Evolutionary conservation across 768 basidiomycete species (phyloP).

Genomic region (Mycena chlorophos): DNA sequence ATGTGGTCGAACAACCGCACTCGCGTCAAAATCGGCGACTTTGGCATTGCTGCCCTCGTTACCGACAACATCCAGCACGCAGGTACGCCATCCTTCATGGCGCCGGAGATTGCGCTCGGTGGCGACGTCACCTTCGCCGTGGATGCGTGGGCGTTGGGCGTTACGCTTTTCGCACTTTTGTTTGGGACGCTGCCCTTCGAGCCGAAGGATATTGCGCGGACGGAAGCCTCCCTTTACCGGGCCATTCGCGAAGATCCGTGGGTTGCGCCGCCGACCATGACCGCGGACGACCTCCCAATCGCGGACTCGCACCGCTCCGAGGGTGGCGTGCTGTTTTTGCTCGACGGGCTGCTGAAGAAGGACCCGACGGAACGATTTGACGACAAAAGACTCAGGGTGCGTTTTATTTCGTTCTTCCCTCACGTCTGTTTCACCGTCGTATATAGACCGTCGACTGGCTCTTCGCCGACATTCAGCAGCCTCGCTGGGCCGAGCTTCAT

Average conservation of each 20-base stretch:
- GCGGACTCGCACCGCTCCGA: neutral
- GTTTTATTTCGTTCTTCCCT: neutral
- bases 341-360: conserved; percentile 6
- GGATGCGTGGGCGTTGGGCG: conserved; percentile 96
- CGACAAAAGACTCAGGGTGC: conserved; percentile 9
- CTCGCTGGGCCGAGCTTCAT: conserved; percentile 3
- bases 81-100: conserved; percentile 93
- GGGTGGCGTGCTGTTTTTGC: conserved; percentile 5
- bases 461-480: conserved; percentile 10
- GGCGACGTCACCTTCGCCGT: conserved; percentile 60
- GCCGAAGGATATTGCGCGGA: conserved; percentile 10
- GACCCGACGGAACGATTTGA: conserved; percentile 1
- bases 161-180: conserved; percentile 91
- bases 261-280: neutral
- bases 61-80: conserved; percentile 65
- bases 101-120: conserved; percentile 79
- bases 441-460: conserved; percentile 8
- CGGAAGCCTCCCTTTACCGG: conserved; percentile 16
- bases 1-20: conserved; percentile 85
- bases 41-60: conserved; percentile 96
- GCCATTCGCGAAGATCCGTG: conserved; percentile 11
- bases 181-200: conserved; percentile 84
- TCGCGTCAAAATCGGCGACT: conserved; percentile 95
- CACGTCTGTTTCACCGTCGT: neutral
- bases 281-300: neutral